Percentiles rank a stretch among this genome's conserved stretches.
Evolutionary conservation across 768 basidiomycete genomes (phyloP).

Genomic region (Suillus brevipes): DNA sequence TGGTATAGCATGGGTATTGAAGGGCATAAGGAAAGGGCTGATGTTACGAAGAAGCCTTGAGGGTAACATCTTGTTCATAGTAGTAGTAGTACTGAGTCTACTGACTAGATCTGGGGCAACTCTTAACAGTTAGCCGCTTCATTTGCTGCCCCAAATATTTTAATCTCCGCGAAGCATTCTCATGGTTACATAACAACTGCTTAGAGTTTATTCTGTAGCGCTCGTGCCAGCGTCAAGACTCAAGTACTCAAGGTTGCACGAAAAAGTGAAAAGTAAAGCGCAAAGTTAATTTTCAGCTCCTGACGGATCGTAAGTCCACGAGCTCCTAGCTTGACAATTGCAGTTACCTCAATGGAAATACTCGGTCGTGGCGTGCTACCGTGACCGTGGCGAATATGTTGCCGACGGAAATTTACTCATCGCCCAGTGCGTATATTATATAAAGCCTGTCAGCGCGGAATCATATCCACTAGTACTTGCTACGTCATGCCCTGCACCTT

Average conservation of each 20-base stretch:
- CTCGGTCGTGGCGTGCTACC: background rate
- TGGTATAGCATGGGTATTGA: background rate
- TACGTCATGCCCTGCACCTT: background rate
- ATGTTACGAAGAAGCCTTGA: conserved; percentile 1
- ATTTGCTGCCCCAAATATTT: background rate
- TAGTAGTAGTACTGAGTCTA: no score
- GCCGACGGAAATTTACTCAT: background rate
- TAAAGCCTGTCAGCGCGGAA: background rate
- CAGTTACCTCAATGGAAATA: background rate
- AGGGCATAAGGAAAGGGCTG: background rate
- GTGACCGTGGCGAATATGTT: background rate
- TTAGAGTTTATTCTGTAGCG: background rate
- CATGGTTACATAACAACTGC: background rate
- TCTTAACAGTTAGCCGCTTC: background rate
- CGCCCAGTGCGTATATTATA: background rate
- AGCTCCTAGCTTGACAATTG: background rate
- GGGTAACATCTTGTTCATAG: background rate
- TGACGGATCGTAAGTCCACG: background rate
- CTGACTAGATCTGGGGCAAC: background rate
- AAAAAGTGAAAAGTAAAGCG: background rate
- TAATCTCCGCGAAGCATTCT: background rate
- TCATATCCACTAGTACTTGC: background rate
- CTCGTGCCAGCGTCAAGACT: background rate
- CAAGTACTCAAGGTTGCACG: background rate
- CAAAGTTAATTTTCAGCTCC: background rate